These are phyloP conservation scores for Backusella macrospora DNA, from an alignment of 192 early-diverging fungal species.

Conservation along the genomic window DNA sequence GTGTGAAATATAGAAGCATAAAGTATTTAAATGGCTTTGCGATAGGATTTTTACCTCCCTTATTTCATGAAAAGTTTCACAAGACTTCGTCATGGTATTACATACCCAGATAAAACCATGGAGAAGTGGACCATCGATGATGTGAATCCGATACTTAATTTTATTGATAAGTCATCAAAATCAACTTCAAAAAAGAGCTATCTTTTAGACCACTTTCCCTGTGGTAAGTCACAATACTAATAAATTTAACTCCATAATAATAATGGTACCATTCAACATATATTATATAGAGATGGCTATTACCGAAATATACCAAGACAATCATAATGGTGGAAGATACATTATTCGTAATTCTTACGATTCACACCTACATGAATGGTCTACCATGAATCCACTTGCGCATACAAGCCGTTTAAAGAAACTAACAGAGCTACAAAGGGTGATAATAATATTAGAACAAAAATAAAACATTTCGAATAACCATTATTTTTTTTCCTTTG, in stretches of 20 bases:
- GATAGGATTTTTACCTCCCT: slow-evolving; percentile 52
- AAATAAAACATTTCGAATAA: background rate
- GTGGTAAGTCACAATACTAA: slow-evolving; percentile 13
- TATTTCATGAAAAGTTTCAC: slow-evolving; percentile 59
- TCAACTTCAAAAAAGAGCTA: slow-evolving; percentile 27
- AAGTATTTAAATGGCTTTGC: background rate
- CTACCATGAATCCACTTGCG: slow-evolving; percentile 53
- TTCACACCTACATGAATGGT: slow-evolving; percentile 47
- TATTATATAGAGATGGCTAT: slow-evolving; percentile 1
- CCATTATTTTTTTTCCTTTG: background rate
- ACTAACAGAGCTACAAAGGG: slow-evolving; percentile 45
- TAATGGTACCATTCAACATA: background rate
- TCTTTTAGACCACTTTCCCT: slow-evolving; percentile 20
- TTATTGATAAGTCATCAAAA: slow-evolving; percentile 48
- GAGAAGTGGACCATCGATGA: slow-evolving; percentile 50
- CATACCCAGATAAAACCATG: slow-evolving; percentile 43
- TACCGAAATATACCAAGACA: background rate
- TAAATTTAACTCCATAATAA: background rate
- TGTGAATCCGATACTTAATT: slow-evolving; percentile 57
- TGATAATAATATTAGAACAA: slow-evolving; percentile 20
- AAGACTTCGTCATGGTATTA: slow-evolving; percentile 47
- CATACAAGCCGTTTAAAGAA: slow-evolving; percentile 44
- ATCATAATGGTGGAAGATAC: slow-evolving; percentile 11
- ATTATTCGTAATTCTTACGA: slow-evolving; percentile 50
- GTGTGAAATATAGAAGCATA: background rate